Base-by-base conservation (phyloP, 1,139 yeast species). In the Lodderomyces pseudojiufengensis region DNA sequence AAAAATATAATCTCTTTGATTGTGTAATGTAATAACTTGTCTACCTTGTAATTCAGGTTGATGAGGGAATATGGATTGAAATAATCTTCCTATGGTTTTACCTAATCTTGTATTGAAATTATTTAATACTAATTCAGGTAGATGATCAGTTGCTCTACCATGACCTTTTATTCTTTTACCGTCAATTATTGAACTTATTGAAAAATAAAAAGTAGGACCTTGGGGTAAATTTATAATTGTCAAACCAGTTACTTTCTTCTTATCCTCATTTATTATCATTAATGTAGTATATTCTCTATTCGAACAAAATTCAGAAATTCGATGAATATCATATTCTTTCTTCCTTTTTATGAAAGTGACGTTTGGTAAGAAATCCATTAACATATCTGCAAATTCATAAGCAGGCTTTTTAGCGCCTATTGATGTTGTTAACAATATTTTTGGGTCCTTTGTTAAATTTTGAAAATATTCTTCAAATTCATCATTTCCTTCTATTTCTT, bases 191-290 rank as follows among this genome's bases (percentile, higher is more conserved):
- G 95, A 86, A n/a, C 90, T 70, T 9, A 92, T 67, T 13, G 92
- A 81, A 52, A 92, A 92, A 62, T 92, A 90, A 54, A 87, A 87
- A 0, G 97, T 83, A 24, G 98, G 98, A 0, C 98, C 98, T 34
- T 73, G 85, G 5, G 98, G 98, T 43, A 92, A 70, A 63, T 90
- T 96, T 44, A 92, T 83, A 53, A 94, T 84, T 1, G 97, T 87
- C 42, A 94, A 62, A 3, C 98, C 98, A 35, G 85, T 90, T 32
- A 92, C 95, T 46, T 73, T 75, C 59, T 92, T 92, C 59, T 88
- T 88, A 62, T 87, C 96, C 63, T 92, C 98, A 59, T 92, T 92
- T 44, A 92, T 78, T 35, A 92, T 88, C 27, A 92, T 68, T 49
- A 92, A 66, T 54, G 90, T 95, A 0, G 97, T 88, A 63, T 74